Evolutionary conservation across 257 asterid genomes (phyloP), one percentile per base, ranked within the genome.

Genomic region (Gentiana macrophylla): DNA sequence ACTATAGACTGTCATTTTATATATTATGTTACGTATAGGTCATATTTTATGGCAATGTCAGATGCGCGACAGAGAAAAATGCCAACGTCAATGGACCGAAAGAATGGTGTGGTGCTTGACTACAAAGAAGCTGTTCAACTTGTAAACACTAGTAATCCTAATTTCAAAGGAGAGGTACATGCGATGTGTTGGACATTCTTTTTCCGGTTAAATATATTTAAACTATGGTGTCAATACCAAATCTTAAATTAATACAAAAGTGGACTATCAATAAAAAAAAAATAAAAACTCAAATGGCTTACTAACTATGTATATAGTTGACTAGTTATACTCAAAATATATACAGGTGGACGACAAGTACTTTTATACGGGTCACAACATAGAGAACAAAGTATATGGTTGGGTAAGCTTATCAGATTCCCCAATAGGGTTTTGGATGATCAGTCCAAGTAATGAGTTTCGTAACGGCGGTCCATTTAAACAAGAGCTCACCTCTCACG

Each of bases 11-110:
- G 24, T 24, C 24, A 24, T 24, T 24, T 24, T 24, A n/a, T n/a
- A n/a, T n/a, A 24, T 24, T 24, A 24, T 41, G 2, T 41, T 41
- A 2, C 9, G 0, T 41, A 48, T 68, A 86, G 96, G 78, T 84
- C 84, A 59, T 57, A 59, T 62, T 80, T 82, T 70, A 84, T 84
- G 94, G 94, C 80, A 10, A 57, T 84, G 57, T 75, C 96, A 1
- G 96, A 84, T 35, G 67, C 79, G 48, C 73, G 44, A 37, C 94
- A 87, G 72, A 70, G 79, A 50, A 38, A 62, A 8, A 84, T 84
- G 96, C 93, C 96, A n/a, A 67, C 82, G 12, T 69, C 56, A 12
- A 4, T 8, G 3, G 96, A 87, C 62, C 67, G 86, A 6, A 3
- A 15, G 2, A n/a, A 7, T 3, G 93, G 93, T 1, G 63, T 43